These are phyloP conservation scores for Phalaenopsis aphrodite DNA, from an alignment of 106 monocot genomes.

Conservation along the genomic window DNA sequence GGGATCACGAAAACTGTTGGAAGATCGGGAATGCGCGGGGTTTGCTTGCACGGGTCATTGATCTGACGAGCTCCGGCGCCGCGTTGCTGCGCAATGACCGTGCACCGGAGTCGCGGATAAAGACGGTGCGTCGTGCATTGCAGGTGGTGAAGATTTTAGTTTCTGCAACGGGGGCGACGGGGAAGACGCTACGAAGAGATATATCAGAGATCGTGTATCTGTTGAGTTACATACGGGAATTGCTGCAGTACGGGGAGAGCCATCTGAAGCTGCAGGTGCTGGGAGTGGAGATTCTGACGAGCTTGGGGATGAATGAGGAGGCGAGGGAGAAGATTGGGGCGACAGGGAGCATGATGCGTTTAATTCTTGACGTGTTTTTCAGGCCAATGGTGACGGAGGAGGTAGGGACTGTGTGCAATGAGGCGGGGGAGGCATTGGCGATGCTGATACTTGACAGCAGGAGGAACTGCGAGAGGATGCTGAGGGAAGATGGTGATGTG, in stretches of 20 bases:
- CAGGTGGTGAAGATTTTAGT: slow-evolving; percentile 34
- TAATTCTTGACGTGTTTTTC: slow-evolving; percentile 33
- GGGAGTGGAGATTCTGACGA: slow-evolving; percentile 42
- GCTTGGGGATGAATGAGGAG: slow-evolving; percentile 48
- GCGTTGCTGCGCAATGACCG: slow-evolving; percentile 19
- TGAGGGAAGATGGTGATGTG: slow-evolving; percentile 14
- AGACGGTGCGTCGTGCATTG: slow-evolving; percentile 29
- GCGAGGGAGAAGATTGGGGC: slow-evolving; percentile 43
- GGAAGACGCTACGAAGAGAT: slow-evolving; percentile 29
- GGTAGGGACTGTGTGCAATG: slow-evolving; percentile 14
- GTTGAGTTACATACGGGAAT: slow-evolving; percentile 44
- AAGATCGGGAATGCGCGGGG: slow-evolving; percentile 42
- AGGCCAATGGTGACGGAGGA: slow-evolving; percentile 10
- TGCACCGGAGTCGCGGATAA: slow-evolving; percentile 25
- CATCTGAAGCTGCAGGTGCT: slow-evolving; percentile 48
- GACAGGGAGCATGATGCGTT: slow-evolving; percentile 46
- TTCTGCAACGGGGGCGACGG: slow-evolving; percentile 37
- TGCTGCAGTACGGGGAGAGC: slow-evolving; percentile 44
- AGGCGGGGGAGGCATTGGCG: slow-evolving; percentile 71
- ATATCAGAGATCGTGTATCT: slow-evolving; percentile 54
- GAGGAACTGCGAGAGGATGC: slow-evolving; percentile 39
- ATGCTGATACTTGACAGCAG: slow-evolving; percentile 56
- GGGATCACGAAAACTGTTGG: slow-evolving; percentile 39
- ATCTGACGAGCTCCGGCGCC: slow-evolving; percentile 29
- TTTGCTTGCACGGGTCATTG: slow-evolving; percentile 48